Evolutionary conservation across 176 grass and related monocot species (phyloP).

Genomic region (Dendrocalamus sinicus): DNA sequence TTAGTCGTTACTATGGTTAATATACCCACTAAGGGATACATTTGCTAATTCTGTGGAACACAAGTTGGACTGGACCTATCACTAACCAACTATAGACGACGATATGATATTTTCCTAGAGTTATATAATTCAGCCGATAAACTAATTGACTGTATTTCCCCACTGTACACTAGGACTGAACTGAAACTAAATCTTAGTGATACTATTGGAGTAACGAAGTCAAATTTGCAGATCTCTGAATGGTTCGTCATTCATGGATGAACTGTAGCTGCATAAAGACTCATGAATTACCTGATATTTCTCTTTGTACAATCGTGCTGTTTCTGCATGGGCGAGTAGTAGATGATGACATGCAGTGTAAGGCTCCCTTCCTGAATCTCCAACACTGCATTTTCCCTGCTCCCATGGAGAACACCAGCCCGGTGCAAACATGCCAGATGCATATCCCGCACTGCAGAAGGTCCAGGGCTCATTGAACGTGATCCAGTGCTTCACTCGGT

Average conservation of each 20-base stretch:
- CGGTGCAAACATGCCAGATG: slow-evolving; percentile 7
- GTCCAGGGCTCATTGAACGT: slow-evolving; percentile 64
- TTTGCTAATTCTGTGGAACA: neutral
- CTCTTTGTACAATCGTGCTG: slow-evolving; percentile 47
- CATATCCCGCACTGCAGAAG: slow-evolving; percentile 27
- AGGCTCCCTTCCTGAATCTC: slow-evolving; percentile 66
- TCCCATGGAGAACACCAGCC: slow-evolving; percentile 64
- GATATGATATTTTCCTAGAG: neutral
- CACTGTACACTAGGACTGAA: neutral
- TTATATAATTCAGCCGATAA: neutral
- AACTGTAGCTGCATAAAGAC: neutral
- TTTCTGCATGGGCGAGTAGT: slow-evolving; percentile 63
- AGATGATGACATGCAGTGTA: slow-evolving; percentile 62
- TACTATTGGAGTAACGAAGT: neutral
- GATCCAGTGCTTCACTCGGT: slow-evolving; percentile 77
- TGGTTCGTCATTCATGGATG: neutral
- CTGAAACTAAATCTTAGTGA: neutral
- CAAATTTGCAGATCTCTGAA: neutral
- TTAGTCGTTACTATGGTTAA: neutral
- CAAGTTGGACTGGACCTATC: neutral
- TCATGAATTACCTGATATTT: slow-evolving; percentile 64
- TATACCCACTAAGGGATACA: neutral
- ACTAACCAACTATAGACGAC: neutral
- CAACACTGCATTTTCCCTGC: slow-evolving; percentile 41
- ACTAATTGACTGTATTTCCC: neutral